Evolutionary conservation across 345 rosid genomes (phyloP), one percentile per base, ranked within the genome.

Genomic region (Linum tenue): DNA sequence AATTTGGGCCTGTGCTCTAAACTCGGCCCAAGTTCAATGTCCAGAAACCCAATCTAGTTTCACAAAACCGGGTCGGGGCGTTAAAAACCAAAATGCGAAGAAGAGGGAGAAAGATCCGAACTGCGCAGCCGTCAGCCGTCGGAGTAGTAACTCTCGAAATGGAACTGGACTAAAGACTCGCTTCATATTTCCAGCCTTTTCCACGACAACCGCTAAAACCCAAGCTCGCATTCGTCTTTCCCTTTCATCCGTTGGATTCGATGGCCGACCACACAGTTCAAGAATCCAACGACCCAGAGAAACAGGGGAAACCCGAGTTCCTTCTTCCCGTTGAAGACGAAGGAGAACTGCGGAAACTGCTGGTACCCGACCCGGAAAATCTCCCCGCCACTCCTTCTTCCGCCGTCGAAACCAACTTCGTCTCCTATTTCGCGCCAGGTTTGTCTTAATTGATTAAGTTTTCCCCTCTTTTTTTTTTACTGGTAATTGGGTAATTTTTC

Each of bases 401-500:
- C 16, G 83, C 96, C 44, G 83, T 87, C 65, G 84, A 86, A 59
- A 56, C 80, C 78, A 91, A 88, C 59, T 91, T 85, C 75, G 81
- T 77, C 68, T 73, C 88, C 57, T 90, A 82, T 75, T 90, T 84
- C 78, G 88, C 89, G 67, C 84, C 91, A 79, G 96, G 98, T 84
- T 65, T 40, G 16, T 22, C 31, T 22, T 22, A 22, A 22, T 22
- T 22, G 31, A 22, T 22, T 22, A 22, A 22, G 31, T 22, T 22
- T 22, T 44, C 51, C 7, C 10, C 7, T 22, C 11, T 40, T 3
- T 5, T 22, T 67, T 9, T 16, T 69, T 37, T 2, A 51, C 7
- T 35, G 60, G 12, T 6, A 14, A 17, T 12, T 31, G 22, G 22
- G 12, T 1, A 31, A 59, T 10, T 16, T 64, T 4, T 37, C 5